Base-by-base conservation (phyloP, 2,329 filamentous ascomycete species). In the Neocatenulostroma microsporum region DNA sequence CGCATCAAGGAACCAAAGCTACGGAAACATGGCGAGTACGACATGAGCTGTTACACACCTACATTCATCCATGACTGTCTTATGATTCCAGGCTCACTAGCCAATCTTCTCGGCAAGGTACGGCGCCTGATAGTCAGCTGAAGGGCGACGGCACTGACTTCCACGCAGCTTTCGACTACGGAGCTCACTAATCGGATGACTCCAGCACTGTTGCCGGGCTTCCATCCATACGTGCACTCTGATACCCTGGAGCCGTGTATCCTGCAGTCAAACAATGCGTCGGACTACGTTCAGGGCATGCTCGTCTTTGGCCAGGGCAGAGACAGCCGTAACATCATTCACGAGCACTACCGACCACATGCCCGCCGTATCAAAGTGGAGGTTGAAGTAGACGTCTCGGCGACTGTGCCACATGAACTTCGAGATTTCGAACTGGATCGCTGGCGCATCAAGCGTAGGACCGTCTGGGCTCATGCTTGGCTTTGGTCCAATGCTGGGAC, bases 11-110 rank as follows among this genome's bases (percentile, higher is more conserved):
- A 44, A 29, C 31, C 30, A n/a, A 29, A 45, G 19, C 36, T 74
- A 30, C 64, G 62, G 13, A 66, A 71, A 42, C 70, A 69, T 11
- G 68, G 64, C 42, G 64, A 71, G 18, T 71, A 74, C 47, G 71
- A 72, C 4, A 57, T 70, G 9, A 64, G 58, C 44, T 66, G 73
- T 39, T 70, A 72, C 53, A 70, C 72, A 35, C 69, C 72, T 15
- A 74, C 74, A 53, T 67, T 76, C 38, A 57, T 70, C 5, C 56
- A 64, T 20, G 56, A 65, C 13, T 67, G 74, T 27, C 52, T 77
- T 67, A 60, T 64, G 62, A 41, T 67, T 62, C 51, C 72, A 69
- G 56, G 64, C 47, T 51, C 62, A 42, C 46, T 59, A 36, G 42
- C 61, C 37, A 25, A 55, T 44, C 12, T 62, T 8, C 35, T 54